phyloP scores from a whole-genome alignment of 371 early-diverging fungal genomes.

The Actinomortierella ambigua region DNA sequence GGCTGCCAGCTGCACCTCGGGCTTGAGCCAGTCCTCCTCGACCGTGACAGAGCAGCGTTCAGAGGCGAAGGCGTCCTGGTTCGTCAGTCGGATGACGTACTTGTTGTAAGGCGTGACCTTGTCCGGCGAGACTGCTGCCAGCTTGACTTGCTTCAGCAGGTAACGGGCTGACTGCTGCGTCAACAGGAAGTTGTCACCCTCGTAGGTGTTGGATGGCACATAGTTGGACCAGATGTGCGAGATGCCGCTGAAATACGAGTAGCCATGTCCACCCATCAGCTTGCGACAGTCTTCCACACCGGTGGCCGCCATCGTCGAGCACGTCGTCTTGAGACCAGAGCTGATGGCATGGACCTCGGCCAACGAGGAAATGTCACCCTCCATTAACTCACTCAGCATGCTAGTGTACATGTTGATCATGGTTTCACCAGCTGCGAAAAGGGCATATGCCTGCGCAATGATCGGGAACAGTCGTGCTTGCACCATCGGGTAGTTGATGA shows the following conservation, averaged over 20 bases:
- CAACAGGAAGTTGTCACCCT: conserved; percentile 79
- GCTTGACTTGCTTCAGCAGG: conserved; percentile 62
- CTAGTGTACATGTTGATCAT: conserved; percentile 58
- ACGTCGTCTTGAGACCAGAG: conserved; percentile 79
- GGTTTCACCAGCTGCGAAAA: conserved; percentile 62
- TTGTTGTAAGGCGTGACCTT: conserved; percentile 49
- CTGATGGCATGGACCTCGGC: conserved; percentile 83
- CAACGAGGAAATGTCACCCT: conserved; percentile 52
- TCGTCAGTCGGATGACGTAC: conserved; percentile 27
- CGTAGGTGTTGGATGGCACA: conserved; percentile 69
- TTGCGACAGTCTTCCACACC: conserved; percentile 82
- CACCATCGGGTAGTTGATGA: conserved; percentile 77
- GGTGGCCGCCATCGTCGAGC: conserved; percentile 68
- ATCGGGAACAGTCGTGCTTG: conserved; percentile 76
- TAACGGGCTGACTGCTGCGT: conserved; percentile 72
- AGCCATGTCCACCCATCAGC: conserved; percentile 87
- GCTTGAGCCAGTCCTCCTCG: conserved; percentile 41
- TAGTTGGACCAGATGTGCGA: conserved; percentile 66
- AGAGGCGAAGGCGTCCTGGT: conserved; percentile 28
- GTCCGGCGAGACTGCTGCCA: conserved; percentile 34
- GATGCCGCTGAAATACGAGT: conserved; percentile 74
- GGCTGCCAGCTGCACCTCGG: conserved; percentile 57
- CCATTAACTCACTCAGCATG: conserved; percentile 56
- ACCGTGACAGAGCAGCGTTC: conserved; percentile 26
- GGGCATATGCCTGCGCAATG: conserved; percentile 69